Evolutionary conservation across 257 asterid species (phyloP).

Genomic region (Handroanthus guayacan): DNA sequence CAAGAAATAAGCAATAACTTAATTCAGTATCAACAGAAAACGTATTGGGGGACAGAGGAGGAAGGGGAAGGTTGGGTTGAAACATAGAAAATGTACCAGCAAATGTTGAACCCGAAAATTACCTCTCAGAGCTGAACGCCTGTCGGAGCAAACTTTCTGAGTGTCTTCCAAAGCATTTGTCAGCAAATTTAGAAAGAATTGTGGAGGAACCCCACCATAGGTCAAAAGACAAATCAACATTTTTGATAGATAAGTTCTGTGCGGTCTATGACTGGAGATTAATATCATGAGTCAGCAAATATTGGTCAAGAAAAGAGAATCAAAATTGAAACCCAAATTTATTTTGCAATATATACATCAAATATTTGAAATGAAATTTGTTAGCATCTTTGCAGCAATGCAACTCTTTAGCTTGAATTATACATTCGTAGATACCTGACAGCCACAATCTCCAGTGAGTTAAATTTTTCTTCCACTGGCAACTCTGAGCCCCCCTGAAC

Average conservation of each 20-base stretch:
- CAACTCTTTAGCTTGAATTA: conserved; percentile 3
- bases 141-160: conserved; percentile 51
- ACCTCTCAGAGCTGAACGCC: conserved; percentile 77
- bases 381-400: background rate
- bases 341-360: too few species aligned
- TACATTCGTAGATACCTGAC: conserved; percentile 56
- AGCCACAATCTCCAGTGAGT: conserved; percentile 73
- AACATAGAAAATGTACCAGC: conserved; percentile 11
- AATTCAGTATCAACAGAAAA: too few species aligned
- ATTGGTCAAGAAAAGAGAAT: conserved; percentile 24
- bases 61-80: background rate
- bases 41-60: too few species aligned
- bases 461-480: conserved; percentile 40
- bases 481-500: conserved; percentile 57
- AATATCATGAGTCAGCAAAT: conserved; percentile 35
- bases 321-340: background rate
- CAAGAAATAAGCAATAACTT: too few species aligned
- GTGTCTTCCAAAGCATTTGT: conserved; percentile 59
- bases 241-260: conserved; percentile 59
- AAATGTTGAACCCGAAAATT: conserved; percentile 1
- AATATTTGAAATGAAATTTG: too few species aligned
- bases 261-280: conserved; percentile 67
- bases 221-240: conserved; percentile 72
- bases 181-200: conserved; percentile 62
- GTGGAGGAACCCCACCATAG: conserved; percentile 77